Percentiles rank a stretch among this genome's conserved stretches.
phyloP scores from a whole-genome alignment of 371 early-diverging fungal genomes.

The Lichtheimia ornata region DNA sequence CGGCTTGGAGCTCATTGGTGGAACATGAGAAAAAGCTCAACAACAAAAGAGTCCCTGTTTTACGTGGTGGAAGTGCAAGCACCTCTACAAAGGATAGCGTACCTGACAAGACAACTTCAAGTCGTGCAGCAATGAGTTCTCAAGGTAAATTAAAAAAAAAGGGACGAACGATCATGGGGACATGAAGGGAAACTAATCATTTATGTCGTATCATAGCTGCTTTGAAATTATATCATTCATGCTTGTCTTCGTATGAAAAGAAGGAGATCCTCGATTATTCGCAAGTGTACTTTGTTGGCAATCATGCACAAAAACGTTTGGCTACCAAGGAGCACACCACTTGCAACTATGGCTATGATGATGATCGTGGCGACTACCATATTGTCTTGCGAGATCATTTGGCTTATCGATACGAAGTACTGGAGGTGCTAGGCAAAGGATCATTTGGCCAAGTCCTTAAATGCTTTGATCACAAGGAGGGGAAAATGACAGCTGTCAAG shows the following conservation, averaged over 20 bases:
- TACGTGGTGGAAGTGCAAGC: slow-evolving; percentile 22
- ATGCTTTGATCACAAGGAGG: slow-evolving; percentile 77
- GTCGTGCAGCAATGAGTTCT: slow-evolving; percentile 45
- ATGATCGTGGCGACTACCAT: slow-evolving; percentile 82
- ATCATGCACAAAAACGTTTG: slow-evolving; percentile 60
- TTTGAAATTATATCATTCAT: slow-evolving; percentile 60
- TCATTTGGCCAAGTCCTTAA: slow-evolving; percentile 92
- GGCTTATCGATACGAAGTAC: slow-evolving; percentile 81
- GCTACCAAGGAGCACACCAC: slow-evolving; percentile 44
- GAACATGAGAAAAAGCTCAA: slow-evolving; percentile 15
- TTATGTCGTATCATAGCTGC: slow-evolving; percentile 31
- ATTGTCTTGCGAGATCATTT: slow-evolving; percentile 78
- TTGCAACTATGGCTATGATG: slow-evolving; percentile 80
- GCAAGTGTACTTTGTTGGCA: slow-evolving; percentile 86
- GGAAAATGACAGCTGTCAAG: slow-evolving; percentile 83
- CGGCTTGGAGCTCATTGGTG: slow-evolving; percentile 20
- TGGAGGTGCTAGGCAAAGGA: slow-evolving; percentile 84
- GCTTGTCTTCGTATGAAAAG: slow-evolving; percentile 79
- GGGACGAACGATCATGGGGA: not conserved
- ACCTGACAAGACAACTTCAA: not conserved
- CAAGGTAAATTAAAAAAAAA: slow-evolving; percentile 20
- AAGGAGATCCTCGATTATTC: slow-evolving; percentile 80
- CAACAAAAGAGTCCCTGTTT: slow-evolving; percentile 12
- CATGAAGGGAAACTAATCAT: not conserved
- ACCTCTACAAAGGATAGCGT: slow-evolving; percentile 12